A percentile compares a stretch with the other conserved stretches of the same genome.
Conservation (phyloP, 371 early-diverging fungal species). For the Rhizopus arrhizus region DNA sequence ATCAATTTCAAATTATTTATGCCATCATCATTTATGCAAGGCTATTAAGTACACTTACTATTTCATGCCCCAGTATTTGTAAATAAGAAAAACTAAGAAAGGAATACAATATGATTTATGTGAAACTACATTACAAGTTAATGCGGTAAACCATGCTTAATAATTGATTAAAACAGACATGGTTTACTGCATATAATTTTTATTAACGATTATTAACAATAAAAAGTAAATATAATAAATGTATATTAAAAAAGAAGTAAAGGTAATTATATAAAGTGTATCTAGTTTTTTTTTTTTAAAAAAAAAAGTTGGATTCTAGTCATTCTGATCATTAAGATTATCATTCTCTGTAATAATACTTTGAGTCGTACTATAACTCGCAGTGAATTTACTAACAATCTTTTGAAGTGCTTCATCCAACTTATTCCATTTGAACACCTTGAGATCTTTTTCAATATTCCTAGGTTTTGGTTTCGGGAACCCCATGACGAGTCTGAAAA, state of each 20-base stretch:
- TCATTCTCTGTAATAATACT: constrained; percentile 26
- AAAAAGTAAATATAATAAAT: not conserved
- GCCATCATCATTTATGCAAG: no score
- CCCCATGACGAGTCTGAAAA: constrained; percentile 81
- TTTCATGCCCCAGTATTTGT: no score
- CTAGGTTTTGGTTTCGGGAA: constrained; percentile 82
- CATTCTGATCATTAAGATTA: not conserved
- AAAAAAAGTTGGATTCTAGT: not conserved
- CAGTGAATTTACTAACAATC: constrained; percentile 73
- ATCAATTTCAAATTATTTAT: no score
- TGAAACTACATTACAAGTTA: no score
- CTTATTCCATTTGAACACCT: constrained; percentile 74
- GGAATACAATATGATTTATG: no score
- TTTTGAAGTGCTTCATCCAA: constrained; percentile 74
- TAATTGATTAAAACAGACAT: no score
- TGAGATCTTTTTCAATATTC: constrained; percentile 79
- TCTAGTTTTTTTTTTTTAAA: not conserved
- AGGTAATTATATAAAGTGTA: not conserved
- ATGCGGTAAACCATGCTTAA: no score
- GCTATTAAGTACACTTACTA: no score
- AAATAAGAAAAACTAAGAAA: no score
- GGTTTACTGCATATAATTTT: no score
- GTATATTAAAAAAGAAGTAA: not conserved
- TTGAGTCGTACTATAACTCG: constrained; percentile 52
- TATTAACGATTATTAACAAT: no score